Evolutionary conservation across 345 rosid species (phyloP).

Genomic region (Gynandropsis gynandra): DNA sequence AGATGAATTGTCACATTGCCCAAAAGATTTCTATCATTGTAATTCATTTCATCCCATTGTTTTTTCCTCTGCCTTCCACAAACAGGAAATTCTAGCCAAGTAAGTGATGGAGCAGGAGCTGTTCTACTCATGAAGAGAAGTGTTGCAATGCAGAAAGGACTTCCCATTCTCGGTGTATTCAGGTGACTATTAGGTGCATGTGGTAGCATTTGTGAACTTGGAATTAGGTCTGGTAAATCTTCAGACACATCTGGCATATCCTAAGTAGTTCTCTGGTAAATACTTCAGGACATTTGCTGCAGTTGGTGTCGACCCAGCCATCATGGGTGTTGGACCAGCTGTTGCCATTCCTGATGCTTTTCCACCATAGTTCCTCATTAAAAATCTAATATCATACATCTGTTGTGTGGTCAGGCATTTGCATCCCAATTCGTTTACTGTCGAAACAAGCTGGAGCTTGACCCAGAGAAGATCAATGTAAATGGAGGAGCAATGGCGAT

Average conservation of each 20-base stretch:
- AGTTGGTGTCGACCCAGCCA: conserved; percentile 95
- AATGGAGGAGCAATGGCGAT: conserved; percentile 95
- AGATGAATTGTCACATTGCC: conserved; percentile 1
- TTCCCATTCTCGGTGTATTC: conserved; percentile 87
- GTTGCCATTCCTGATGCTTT: conserved; percentile 66
- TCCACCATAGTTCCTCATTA: too few relatives aligned
- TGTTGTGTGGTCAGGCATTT: conserved; percentile 93
- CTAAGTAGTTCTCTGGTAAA: conserved; percentile 16
- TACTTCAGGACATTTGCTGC: conserved; percentile 74
- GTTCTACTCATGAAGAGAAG: conserved; percentile 91
- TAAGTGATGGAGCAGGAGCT: conserved; percentile 94
- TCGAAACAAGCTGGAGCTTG: conserved; percentile 76
- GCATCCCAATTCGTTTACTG: conserved; percentile 95
- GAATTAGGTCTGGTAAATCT: too few relatives aligned
- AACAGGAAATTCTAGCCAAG: conserved; percentile 91
- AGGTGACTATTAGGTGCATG: conserved; percentile 37
- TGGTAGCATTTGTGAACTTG: too few relatives aligned
- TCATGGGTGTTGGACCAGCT: conserved; percentile 97
- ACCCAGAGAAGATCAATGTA: conserved; percentile 79
- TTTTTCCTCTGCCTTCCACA: background rate
- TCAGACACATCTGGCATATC: too few relatives aligned
- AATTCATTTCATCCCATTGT: conserved; percentile 1
- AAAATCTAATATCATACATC: too few relatives aligned
- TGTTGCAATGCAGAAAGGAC: conserved; percentile 64
- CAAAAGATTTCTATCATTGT: too few relatives aligned